Evolutionary conservation across 208 protist genomes (phyloP), one percentile per base, ranked within the genome.

Genomic region (Novymonas esmeraldas): DNA sequence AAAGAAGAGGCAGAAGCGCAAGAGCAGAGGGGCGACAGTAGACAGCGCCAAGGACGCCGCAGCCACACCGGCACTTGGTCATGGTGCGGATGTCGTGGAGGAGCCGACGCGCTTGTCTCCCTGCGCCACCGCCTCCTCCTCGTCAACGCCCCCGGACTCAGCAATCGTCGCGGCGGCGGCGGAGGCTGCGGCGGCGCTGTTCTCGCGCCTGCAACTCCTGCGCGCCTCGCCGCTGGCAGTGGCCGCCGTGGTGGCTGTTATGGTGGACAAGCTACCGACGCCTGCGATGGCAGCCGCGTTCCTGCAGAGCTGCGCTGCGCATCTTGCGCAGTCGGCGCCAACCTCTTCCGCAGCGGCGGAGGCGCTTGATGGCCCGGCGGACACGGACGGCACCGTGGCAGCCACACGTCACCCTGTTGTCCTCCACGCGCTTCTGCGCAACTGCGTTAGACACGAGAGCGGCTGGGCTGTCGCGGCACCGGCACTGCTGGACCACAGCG

Each of bases 221-320:
- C 64, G 71, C 29, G 56, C 70, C 0, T 62, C 79, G 0, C 83
- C 85, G 20, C 60, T 70, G 20, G 81, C 82, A 3, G 71, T 72
- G 5, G 80, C 87, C 11, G 56, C 85, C 2, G 70, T 95, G 67
- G 63, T 95, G 20, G 82, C 87, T 0, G 73, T 84, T 16, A 59
- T 95, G 42, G 72, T 85, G 18, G 66, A 73, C 9, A 93, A 92
- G 62, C 62, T 93, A 41, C 85, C 90, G 6, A 79, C 82, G 14
- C 73, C 78, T 13, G 60, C 62, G 50, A 68, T 61, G 51, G 77
- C 84, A 5, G 70, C 61, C 0, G 38, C 69, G 18, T 89, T 91
- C 79, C 42, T 91, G 1, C 77, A 66, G 13, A 52, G 59, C 51
- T 66, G 64, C 38, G 76, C 73, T 14, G 34, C 68, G 10, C 64